Evolutionary conservation across 495 filamentous ascomycete species (phyloP).

Genomic region (Trichodelitschia bisporula): DNA sequence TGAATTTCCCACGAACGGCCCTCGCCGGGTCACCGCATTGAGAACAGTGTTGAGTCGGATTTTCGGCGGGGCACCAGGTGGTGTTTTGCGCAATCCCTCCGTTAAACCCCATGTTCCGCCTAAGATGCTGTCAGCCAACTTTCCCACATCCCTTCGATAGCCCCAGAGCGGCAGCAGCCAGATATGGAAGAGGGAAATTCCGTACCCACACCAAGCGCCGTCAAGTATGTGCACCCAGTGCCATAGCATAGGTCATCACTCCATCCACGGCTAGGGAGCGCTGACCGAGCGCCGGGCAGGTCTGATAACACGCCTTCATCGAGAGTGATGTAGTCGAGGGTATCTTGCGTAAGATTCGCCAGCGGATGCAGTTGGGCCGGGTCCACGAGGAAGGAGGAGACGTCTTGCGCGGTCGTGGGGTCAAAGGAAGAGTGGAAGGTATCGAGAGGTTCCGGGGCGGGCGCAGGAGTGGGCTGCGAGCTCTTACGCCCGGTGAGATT

Average conservation of each 20-base stretch:
- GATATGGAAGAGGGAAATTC: no score
- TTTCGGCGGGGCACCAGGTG: constrained; percentile 54
- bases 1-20: constrained; percentile 90
- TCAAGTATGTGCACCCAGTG: constrained; percentile 77
- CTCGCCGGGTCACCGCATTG: constrained; percentile 75
- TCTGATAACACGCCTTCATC: constrained; percentile 78
- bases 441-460: constrained; percentile 16
- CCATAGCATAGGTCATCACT: constrained; percentile 97
- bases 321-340: constrained; percentile 77
- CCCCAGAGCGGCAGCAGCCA: no score
- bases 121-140: no score
- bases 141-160: no score
- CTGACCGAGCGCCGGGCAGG: constrained; percentile 63
- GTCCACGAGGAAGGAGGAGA: constrained; percentile 68
- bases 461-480: constrained; percentile 6
- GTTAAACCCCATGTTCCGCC: constrained; percentile 80
- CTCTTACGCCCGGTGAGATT: constrained; percentile 57
- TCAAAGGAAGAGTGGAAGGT: constrained; percentile 38
- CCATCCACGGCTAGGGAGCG: constrained; percentile 85
- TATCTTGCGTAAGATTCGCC: constrained; percentile 73
- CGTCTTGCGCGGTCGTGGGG: constrained; percentile 44
- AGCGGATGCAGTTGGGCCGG: constrained; percentile 79
- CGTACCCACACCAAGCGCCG: no score
- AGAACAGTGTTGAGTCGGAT: constrained; percentile 78
- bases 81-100: constrained; percentile 59